Base-by-base conservation (phyloP, 2,329 filamentous ascomycete species). In the Aspergillus japonicus region DNA sequence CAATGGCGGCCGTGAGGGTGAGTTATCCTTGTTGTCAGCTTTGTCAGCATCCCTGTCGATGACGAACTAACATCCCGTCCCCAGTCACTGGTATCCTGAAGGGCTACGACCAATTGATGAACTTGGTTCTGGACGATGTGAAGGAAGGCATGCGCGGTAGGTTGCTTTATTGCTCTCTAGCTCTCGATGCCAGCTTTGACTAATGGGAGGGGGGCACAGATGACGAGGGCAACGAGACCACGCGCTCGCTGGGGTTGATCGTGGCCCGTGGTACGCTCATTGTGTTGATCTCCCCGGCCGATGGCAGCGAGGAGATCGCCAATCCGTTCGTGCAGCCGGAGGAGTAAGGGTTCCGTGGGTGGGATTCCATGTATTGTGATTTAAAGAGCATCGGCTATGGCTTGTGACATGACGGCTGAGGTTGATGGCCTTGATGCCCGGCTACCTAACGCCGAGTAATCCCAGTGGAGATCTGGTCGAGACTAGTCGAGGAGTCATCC, bases 31-130 rank as follows among this genome's bases (percentile, higher is more conserved):
- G n/a, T 3, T 44, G 1, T 2, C 10, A 47, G 14, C 44, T 10
- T 24, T 2, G 50, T 59, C 21, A 44, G n/a, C 7, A 23, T 24
- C 19, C 16, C 23, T 19, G 39, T 10, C 5, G 14, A 44, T 16
- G 14, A 19, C 39, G 39, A 16, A 19, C 39, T 44, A n/a, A 44
- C 39, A 48, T 44, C 16, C 23, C 35, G 12, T 31, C 7, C 19
- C 10, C 21, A 96, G 94, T 96, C 58, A 89, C 87, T 54, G 95
- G 95, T 55, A 91, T 87, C 1, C 82, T 99, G 47, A 98, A 98
- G 78, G 95, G 95, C 63, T 98, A 93, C 76, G 95, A 99, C 75
- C 93, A 95, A 69, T 83, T 99, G 62, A 98, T 98, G 93, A 99
- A 99, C 75, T 83, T 99, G 63, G 95, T 99, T 26, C 82, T 99